These are phyloP conservation scores for Fusarium kyushuense DNA, from an alignment of 2,329 filamentous ascomycete species.

Conservation along the genomic window DNA sequence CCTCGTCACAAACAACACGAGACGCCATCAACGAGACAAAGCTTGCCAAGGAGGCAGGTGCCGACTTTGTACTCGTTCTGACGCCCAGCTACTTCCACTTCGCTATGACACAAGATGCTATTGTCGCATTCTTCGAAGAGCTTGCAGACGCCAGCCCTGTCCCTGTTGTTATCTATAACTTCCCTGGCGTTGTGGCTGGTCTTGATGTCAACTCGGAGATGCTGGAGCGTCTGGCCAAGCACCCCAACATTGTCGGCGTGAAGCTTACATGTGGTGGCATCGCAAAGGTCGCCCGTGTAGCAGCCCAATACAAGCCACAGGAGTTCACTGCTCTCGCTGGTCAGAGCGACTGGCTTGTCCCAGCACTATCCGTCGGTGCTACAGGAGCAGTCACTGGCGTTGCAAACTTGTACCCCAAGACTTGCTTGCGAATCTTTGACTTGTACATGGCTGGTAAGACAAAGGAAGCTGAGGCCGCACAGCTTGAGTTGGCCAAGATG, in stretches of 20 bases:
- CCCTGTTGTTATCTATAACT: slow-evolving; percentile 79
- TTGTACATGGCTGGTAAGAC: slow-evolving; percentile 61
- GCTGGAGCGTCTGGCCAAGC: slow-evolving; percentile 67
- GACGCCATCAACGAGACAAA: slow-evolving; percentile 74
- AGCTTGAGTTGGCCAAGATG: slow-evolving; percentile 63
- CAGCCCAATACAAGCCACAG: slow-evolving; percentile 61
- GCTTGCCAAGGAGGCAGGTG: slow-evolving; percentile 71
- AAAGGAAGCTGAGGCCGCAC: slow-evolving; percentile 61
- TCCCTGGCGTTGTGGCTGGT: slow-evolving; percentile 74
- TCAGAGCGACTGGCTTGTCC: slow-evolving; percentile 78
- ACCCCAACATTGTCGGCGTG: slow-evolving; percentile 75
- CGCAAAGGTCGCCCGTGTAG: slow-evolving; percentile 75
- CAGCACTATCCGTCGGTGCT: slow-evolving; percentile 68
- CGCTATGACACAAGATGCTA: slow-evolving; percentile 69
- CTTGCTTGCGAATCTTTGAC: slow-evolving; percentile 64
- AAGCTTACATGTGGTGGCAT: slow-evolving; percentile 82
- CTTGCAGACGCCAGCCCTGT: slow-evolving; percentile 68
- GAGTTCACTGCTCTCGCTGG: slow-evolving; percentile 76
- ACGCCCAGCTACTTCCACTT: slow-evolving; percentile 79
- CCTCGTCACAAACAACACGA: slow-evolving; percentile 73
- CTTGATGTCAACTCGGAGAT: slow-evolving; percentile 76
- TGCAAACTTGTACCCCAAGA: slow-evolving; percentile 71
- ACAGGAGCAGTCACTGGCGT: slow-evolving; percentile 73
- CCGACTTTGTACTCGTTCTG: slow-evolving; percentile 75
- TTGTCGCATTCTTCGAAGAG: slow-evolving; percentile 73